A percentile compares a stretch with the other conserved stretches of the same genome.
Evolutionary conservation across 208 protist genomes (phyloP).

Genomic region (Lotmaria passim): DNA sequence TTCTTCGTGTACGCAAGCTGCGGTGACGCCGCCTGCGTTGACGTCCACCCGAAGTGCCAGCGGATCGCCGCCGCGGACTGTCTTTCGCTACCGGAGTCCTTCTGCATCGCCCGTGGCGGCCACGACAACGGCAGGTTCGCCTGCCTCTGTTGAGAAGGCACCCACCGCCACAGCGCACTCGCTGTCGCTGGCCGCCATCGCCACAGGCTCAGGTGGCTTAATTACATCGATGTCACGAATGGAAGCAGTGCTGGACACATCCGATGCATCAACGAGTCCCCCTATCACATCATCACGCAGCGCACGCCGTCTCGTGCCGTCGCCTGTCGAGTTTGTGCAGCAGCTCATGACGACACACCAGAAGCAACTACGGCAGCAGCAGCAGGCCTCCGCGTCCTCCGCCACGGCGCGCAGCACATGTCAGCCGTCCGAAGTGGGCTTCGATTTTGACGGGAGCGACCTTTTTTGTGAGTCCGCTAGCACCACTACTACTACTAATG

Average conservation of each 20-base stretch:
- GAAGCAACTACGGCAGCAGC: constrained; percentile 5
- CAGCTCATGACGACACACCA: constrained; percentile 9
- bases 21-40: not conserved
- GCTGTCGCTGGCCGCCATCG: not conserved
- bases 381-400: not conserved
- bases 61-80: constrained; percentile 40
- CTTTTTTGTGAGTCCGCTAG: too few relatives aligned
- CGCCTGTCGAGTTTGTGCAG: constrained; percentile 35
- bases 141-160: not conserved
- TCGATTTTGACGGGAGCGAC: not conserved
- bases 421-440: not conserved
- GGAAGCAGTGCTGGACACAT: not conserved
- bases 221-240: not conserved
- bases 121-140: not conserved
- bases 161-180: not conserved
- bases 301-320: constrained; percentile 25
- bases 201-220: not conserved
- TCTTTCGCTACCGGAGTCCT: constrained; percentile 41
- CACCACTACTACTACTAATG: too few relatives aligned
- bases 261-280: too few relatives aligned
- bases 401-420: not conserved
- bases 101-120: not conserved
- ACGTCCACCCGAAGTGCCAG: not conserved
- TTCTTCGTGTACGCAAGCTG: too few relatives aligned
- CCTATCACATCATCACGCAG: not conserved